These are phyloP conservation scores for Gentiana straminea DNA, from an alignment of 257 asterid genomes.

Conservation along the genomic window DNA sequence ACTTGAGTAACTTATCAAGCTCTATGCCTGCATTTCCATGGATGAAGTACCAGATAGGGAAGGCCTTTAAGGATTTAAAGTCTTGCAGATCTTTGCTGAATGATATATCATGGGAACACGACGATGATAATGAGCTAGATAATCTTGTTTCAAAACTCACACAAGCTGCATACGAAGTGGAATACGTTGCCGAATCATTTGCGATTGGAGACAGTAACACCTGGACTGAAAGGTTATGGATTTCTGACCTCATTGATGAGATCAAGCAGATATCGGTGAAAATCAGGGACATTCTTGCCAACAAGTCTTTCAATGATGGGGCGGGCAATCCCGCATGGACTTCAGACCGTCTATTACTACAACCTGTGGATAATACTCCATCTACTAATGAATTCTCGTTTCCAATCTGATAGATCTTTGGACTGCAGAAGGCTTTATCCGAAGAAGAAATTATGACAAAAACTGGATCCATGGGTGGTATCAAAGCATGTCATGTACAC, in stretches of 20 bases:
- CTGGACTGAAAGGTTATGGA: background rate
- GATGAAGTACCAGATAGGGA: too few species aligned
- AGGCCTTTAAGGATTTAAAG: background rate
- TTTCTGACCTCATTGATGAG: background rate
- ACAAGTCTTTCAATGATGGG: background rate
- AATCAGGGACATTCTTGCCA: background rate
- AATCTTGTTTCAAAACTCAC: too few species aligned
- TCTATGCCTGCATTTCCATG: too few species aligned
- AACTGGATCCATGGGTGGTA: background rate
- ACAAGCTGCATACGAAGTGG: background rate
- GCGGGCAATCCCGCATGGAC: background rate
- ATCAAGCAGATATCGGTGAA: background rate
- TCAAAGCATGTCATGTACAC: background rate
- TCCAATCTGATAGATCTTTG: slow-evolving; percentile 31
- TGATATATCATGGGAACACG: background rate
- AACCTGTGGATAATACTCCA: too few species aligned
- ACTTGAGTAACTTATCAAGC: background rate
- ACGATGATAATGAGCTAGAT: background rate
- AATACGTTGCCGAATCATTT: background rate
- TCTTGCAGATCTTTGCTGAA: background rate
- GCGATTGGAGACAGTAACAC: background rate
- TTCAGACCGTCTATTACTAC: too few species aligned
- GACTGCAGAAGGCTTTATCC: slow-evolving; percentile 57
- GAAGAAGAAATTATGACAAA: background rate
- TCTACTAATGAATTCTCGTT: slow-evolving; percentile 14